phyloP scores from a whole-genome alignment of 2,329 filamentous ascomycete genomes.

The Amauroascus verrucosus region DNA sequence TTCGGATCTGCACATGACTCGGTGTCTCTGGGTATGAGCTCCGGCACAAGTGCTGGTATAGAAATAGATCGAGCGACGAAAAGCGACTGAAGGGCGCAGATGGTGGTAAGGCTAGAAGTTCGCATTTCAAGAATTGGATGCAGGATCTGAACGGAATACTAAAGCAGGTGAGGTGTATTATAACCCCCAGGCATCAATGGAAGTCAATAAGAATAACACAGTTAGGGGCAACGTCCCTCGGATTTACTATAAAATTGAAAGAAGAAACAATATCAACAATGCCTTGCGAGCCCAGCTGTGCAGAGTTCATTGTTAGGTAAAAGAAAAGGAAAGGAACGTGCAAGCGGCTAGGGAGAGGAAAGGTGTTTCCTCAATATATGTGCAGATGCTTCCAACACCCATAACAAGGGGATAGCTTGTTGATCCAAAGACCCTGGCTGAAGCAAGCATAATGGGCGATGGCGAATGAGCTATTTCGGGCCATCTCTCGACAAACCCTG shows the following conservation, averaged over 20 bases:
- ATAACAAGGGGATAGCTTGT: background rate
- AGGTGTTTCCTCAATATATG: background rate
- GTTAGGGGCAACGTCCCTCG: background rate
- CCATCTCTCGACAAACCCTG: background rate
- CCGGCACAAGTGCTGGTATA: background rate
- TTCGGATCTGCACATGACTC: slow-evolving; percentile 25
- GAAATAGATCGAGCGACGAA: background rate
- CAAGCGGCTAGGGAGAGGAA: background rate
- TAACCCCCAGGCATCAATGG: background rate
- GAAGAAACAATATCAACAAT: background rate
- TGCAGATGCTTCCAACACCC: background rate
- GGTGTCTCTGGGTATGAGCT: slow-evolving; percentile 17
- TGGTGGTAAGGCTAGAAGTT: background rate
- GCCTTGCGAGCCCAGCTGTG: background rate
- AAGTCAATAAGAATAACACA: background rate
- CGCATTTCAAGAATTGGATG: background rate
- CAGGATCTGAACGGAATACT: background rate
- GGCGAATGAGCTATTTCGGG: background rate
- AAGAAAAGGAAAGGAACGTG: background rate
- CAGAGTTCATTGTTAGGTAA: background rate
- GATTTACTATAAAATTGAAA: background rate
- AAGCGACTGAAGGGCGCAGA: slow-evolving; percentile 4
- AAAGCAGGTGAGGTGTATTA: background rate
- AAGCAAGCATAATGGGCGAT: background rate
- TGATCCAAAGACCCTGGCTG: background rate